Evolutionary conservation across 345 rosid species (phyloP), one percentile per base, ranked within the genome.

Genomic region (Cochlearia excelsa): DNA sequence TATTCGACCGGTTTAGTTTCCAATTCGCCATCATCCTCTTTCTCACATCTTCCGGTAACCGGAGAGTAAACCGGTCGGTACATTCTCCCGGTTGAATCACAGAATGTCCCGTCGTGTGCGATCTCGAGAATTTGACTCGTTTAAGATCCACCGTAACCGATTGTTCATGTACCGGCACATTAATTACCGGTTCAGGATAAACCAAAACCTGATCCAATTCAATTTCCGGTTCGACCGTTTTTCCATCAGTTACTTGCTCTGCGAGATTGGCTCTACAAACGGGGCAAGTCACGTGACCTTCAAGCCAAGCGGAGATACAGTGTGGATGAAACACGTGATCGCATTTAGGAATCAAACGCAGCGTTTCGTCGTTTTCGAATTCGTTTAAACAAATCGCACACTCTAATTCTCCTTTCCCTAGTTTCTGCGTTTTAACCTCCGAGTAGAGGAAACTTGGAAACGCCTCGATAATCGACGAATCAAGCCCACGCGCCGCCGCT

Each of bases 351-450:
- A 39, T 2, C n/a, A 39, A 39, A 39, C 43, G 43, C 43, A 39
- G 43, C 43, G 43, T 39, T 39, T 39, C 43, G 5, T 39, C 43
- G 57, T 87, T 95, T 59, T 94, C 90, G 47, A 94, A 94, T 57
- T 94, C 99, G 55, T 71, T 76, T 47, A 94, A 39, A 59, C 99
- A 94, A 29, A 94, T 95, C 2, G 97, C 99, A 44, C 99, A 94
- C 77, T 94, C 99, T n/a, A 94, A 11, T 51, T 80, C 88, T 0
- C 87, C 87, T 69, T 90, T 85, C 0, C 97, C 95, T 1, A 94
- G 78, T 81, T 90, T 94, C 51, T 77, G 75, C 10, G 71, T 81
- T 63, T 90, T 94, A 9, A 94, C 97, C 10, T 78, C 95, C 1
- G 99, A 68, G 81, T 94, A 94, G 2, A 74, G 69, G 40, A 94